Percentiles rank a stretch among this genome's conserved stretches.
Evolutionary conservation across 1,284 basidiomycete genomes (phyloP).

Genomic region (Gastroboletus turbinatus): DNA sequence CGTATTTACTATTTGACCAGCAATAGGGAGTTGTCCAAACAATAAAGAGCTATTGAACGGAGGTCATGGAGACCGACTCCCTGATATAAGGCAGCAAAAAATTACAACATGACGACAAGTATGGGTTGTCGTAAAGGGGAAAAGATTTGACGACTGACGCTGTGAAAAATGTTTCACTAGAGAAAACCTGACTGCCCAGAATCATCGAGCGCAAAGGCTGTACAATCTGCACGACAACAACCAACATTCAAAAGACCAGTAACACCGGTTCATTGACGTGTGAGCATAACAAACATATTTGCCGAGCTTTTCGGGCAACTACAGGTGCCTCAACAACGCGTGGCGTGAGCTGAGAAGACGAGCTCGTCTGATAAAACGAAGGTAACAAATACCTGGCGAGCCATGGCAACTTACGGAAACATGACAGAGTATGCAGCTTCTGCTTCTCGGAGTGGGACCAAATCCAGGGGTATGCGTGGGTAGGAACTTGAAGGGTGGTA

Average conservation of each 20-base stretch:
- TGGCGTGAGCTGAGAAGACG: constrained; percentile 1
- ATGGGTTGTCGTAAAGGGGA: neutral
- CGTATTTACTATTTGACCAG: too few relatives aligned
- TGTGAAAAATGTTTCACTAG: neutral
- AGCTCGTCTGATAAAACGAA: constrained; percentile 4
- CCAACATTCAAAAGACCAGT: neutral
- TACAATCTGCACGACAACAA: neutral
- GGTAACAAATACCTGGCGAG: neutral
- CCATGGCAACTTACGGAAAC: constrained; percentile 26
- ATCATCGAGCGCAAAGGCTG: neutral
- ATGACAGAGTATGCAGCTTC: constrained; percentile 29
- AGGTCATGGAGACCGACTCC: neutral
- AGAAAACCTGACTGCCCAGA: neutral
- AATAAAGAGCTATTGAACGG: neutral
- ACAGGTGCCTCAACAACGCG: neutral
- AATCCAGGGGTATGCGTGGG: constrained; percentile 18
- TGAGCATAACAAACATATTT: neutral
- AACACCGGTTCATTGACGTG: neutral
- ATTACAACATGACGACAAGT: neutral
- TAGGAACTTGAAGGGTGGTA: neutral
- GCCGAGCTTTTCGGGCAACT: neutral
- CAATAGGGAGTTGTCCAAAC: neutral
- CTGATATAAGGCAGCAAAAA: neutral
- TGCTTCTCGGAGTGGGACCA: constrained; percentile 30
- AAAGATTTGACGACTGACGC: neutral